phyloP scores from a whole-genome alignment of 257 asterid species.

The Eustoma russellianum region DNA sequence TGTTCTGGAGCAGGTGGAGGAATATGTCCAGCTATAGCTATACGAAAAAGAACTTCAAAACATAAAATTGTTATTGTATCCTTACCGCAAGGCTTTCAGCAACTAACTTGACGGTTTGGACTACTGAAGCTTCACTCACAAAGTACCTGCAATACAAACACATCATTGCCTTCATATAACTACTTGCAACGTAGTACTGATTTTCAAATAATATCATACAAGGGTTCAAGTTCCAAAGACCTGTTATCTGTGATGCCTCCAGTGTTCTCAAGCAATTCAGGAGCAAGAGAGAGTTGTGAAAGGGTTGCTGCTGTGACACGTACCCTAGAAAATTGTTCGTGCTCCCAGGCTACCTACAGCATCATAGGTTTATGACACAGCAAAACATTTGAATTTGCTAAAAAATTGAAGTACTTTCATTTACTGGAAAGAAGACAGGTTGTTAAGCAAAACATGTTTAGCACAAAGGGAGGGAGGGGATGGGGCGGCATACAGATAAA shows the following conservation, averaged over 20 bases:
- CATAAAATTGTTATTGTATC: not conserved
- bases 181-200: not conserved
- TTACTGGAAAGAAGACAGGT: too few species aligned
- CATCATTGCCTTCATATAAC: too few species aligned
- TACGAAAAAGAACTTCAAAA: not conserved
- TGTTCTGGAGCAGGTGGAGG: too few species aligned
- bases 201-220: not conserved
- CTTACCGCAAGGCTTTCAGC: constrained; percentile 97
- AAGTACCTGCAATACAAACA: constrained; percentile 36
- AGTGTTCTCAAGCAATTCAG: constrained; percentile 71
- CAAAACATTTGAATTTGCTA: constrained; percentile 9
- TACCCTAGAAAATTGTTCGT: constrained; percentile 87
- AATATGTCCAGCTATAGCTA: too few species aligned
- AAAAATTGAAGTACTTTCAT: too few species aligned
- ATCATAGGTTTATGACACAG: constrained; percentile 16
- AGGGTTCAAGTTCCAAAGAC: constrained; percentile 19
- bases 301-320: constrained; percentile 92
- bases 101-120: constrained; percentile 67
- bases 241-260: constrained; percentile 83
- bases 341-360: constrained; percentile 98
- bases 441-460: too few species aligned
- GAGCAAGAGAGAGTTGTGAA: constrained; percentile 68
- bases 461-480: too few species aligned
- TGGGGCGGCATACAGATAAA: too few species aligned
- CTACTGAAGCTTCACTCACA: constrained; percentile 57